A percentile compares a stretch with the other conserved stretches of the same genome.
Conservation (phyloP, 1,139 yeast species). For the Groenewaldozyma auringiensis region DNA sequence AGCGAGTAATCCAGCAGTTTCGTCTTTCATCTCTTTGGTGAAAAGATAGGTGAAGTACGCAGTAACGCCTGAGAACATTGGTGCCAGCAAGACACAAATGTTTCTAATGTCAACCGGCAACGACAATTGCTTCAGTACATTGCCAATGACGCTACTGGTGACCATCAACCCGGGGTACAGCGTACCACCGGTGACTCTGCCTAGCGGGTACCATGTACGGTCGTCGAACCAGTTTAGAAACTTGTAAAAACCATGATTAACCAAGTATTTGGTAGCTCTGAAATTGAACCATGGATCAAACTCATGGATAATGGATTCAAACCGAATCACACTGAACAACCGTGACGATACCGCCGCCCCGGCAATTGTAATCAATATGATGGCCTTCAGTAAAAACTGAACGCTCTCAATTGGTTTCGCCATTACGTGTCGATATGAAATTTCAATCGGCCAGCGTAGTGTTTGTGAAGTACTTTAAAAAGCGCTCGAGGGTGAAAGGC, state of each 20-base stretch:
- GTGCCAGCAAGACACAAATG: constrained; percentile 92
- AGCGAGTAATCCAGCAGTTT: constrained; percentile 82
- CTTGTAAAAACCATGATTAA: constrained; percentile 74
- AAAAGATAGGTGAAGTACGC: constrained; percentile 87
- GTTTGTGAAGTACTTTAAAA: background rate
- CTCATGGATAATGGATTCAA: constrained; percentile 95
- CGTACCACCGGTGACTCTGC: constrained; percentile 98
- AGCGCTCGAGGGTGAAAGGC: too few relatives aligned
- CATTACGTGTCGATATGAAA: background rate
- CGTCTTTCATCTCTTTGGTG: constrained; percentile 84
- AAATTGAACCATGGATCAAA: constrained; percentile 99
- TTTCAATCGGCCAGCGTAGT: background rate
- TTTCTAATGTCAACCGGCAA: constrained; percentile 92
- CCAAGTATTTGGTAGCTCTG: constrained; percentile 88
- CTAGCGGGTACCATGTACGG: constrained; percentile 98
- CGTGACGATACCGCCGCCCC: constrained; percentile 91
- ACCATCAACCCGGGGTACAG: constrained; percentile 98
- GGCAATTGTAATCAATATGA: constrained; percentile 63
- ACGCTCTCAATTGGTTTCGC: constrained; percentile 16
- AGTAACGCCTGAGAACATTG: constrained; percentile 91
- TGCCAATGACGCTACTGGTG: constrained; percentile 86
- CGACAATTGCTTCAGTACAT: constrained; percentile 51
- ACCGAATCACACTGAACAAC: constrained; percentile 51
- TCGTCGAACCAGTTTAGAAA: constrained; percentile 98
- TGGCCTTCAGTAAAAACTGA: constrained; percentile 47